These are phyloP conservation scores for Fusarium nygamai DNA, from an alignment of 2,329 filamentous ascomycete species.

Conservation along the genomic window DNA sequence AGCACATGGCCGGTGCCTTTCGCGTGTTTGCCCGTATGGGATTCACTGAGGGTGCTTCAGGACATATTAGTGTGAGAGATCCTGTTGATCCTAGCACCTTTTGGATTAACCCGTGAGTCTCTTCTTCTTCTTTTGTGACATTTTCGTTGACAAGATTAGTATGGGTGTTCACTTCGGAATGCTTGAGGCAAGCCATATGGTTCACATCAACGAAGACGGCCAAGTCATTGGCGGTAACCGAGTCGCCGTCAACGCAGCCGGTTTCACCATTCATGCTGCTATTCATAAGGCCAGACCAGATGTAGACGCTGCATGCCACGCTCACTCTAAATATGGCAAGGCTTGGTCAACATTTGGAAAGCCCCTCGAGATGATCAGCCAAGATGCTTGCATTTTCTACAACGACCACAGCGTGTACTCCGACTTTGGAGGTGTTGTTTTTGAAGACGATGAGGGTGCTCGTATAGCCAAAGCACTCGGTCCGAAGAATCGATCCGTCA, in stretches of 20 bases:
- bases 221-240: slow-evolving; percentile 68
- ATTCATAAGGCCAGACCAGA: slow-evolving; percentile 69
- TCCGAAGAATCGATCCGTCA: slow-evolving; percentile 58
- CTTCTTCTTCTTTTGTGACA: not conserved
- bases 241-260: slow-evolving; percentile 66
- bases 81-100: slow-evolving; percentile 67
- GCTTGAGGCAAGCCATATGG: slow-evolving; percentile 70
- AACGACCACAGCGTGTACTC: slow-evolving; percentile 67
- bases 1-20: slow-evolving; percentile 59
- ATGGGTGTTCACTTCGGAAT: slow-evolving; percentile 69
- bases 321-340: slow-evolving; percentile 67
- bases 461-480: slow-evolving; percentile 68
- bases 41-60: slow-evolving; percentile 69
- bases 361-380: slow-evolving; percentile 70
- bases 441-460: slow-evolving; percentile 68
- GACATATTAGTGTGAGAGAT: slow-evolving; percentile 72
- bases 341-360: slow-evolving; percentile 69
- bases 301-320: slow-evolving; percentile 69
- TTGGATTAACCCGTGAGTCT: slow-evolving; percentile 69
- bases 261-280: slow-evolving; percentile 70
- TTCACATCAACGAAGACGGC: slow-evolving; percentile 68
- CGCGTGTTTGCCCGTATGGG: slow-evolving; percentile 58
- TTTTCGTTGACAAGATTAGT: slow-evolving; percentile 3
- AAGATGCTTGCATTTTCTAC: slow-evolving; percentile 68
- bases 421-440: slow-evolving; percentile 70